These are phyloP conservation scores for Thelephora terrestris DNA, from an alignment of 1,284 basidiomycete genomes.

Conservation along the genomic window DNA sequence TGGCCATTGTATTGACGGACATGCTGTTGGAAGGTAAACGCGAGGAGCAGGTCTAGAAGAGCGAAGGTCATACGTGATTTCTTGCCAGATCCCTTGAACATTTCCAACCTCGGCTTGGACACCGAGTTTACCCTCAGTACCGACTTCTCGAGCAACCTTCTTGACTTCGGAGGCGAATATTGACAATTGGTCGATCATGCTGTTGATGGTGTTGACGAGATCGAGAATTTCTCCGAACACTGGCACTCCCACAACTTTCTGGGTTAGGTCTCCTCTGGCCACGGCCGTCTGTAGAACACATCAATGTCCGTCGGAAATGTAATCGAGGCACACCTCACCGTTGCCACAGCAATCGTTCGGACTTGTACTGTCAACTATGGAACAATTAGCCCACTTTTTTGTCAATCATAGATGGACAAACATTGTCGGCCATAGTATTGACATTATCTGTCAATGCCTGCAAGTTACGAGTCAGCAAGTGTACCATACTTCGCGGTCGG, in stretches of 20 bases:
- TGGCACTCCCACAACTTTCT: constrained; percentile 88
- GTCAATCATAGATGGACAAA: constrained; percentile 16
- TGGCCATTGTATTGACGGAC: constrained; percentile 94
- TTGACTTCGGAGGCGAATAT: constrained; percentile 94
- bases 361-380: constrained; percentile 85
- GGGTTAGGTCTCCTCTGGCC: constrained; percentile 86
- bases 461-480: not conserved
- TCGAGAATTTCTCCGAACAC: constrained; percentile 95
- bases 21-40: constrained; percentile 31
- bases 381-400: constrained; percentile 1
- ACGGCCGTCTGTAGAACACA: constrained; percentile 64
- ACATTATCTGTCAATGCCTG: constrained; percentile 89
- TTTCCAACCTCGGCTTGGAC: constrained; percentile 97
- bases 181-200: constrained; percentile 93
- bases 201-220: constrained; percentile 90
- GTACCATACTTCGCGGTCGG: not conserved
- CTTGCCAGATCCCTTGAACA: constrained; percentile 97
- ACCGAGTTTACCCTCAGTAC: constrained; percentile 93
- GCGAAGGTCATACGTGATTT: constrained; percentile 76
- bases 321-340: constrained; percentile 30
- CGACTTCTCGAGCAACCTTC: constrained; percentile 91
- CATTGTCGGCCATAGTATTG: constrained; percentile 81
- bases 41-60: constrained; percentile 6
- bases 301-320: constrained; percentile 12
- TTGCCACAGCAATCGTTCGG: constrained; percentile 88